Percentiles rank a stretch among this genome's conserved stretches.
Conservation (phyloP, 2,329 filamentous ascomycete species). For the Calonectria naviculata region DNA sequence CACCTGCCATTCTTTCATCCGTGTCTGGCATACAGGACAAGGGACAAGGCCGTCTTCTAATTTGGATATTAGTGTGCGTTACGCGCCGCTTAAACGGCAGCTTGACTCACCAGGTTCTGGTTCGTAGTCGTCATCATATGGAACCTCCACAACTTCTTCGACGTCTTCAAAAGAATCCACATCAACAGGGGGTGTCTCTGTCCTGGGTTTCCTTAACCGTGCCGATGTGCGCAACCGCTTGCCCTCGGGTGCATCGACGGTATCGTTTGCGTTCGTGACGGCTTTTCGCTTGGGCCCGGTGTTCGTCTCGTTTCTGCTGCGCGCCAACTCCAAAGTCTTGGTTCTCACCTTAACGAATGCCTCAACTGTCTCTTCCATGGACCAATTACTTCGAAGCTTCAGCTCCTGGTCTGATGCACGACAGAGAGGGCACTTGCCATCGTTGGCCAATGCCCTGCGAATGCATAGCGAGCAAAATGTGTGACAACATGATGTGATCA, state of each 20-base stretch:
- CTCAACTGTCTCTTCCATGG: conserved; percentile 85
- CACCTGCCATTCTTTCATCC: conserved; percentile 84
- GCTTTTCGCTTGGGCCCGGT: conserved; percentile 65
- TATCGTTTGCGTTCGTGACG: conserved; percentile 44
- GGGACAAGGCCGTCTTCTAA: conserved; percentile 79
- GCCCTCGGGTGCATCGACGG: conserved; percentile 41
- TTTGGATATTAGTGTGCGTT: conserved; percentile 22
- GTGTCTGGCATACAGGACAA: conserved; percentile 83
- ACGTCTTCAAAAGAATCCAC: conserved; percentile 23
- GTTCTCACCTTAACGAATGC: conserved; percentile 77
- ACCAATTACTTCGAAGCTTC: conserved; percentile 86
- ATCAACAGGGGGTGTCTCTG: conserved; percentile 44
- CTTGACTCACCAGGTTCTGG: conserved; percentile 39
- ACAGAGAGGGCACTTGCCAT: conserved; percentile 91
- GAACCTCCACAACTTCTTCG: conserved; percentile 36
- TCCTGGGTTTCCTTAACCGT: conserved; percentile 56
- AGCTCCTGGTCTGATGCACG: conserved; percentile 83
- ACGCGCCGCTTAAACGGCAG: background rate
- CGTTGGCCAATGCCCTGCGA: conserved; percentile 81
- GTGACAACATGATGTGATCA: conserved; percentile 94
- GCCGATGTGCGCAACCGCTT: conserved; percentile 67
- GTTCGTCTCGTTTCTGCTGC: conserved; percentile 34
- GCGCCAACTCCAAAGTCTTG: conserved; percentile 73
- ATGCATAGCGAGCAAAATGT: conserved; percentile 98
- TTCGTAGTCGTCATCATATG: conserved; percentile 45